Evolutionary conservation across 805 yeast genomes (phyloP), one percentile per base, ranked within the genome.

Genomic region (Kodamaea hsintzibuensis): DNA sequence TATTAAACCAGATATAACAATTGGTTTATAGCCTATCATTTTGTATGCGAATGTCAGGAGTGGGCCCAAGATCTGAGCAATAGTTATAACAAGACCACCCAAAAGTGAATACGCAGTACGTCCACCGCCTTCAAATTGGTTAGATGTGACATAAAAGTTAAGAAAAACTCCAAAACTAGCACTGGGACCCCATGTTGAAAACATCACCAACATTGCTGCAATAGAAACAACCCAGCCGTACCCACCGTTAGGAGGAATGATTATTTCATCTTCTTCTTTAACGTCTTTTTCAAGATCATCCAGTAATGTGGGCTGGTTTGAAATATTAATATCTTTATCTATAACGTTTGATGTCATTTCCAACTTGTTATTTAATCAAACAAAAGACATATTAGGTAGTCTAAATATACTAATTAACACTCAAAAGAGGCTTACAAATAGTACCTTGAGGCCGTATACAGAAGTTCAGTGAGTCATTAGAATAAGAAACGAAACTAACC

Each of bases 51-150:
- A 59, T 53, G 80, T 71, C 0, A 80, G 78, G 14, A 85, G 56
- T 3, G 96, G 95, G 1, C 76, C 70, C 35, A 72, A 60, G 57
- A 80, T 68, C 63, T 87, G 86, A 17, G 89, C 88, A 51, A 85
- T 67, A 50, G 73, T 78, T 5, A 84, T 73, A 14, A 71, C 72
- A 19, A 73, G 47, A 8, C 79, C 77, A 1, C 89, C 89, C 42
- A 83, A 78, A 12, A 82, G 67, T 1, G 85, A 79, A 47, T 78
- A 73, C 42, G 79, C 80, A 52, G 74, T 74, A 14, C 82, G 70
- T 33, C 71, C 62, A 2, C 80, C 80, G 12, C 74, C 72, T 0
- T 76, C 72, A 53, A 80, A 82, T 1, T 61, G 60, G 17, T 60
- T 57, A 12, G 72, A 56, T 9, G 73, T 69, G 9, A 79, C 58